Evolutionary conservation across 441 rosid genomes (phyloP).

Genomic region (Flueggea neowawraea): DNA sequence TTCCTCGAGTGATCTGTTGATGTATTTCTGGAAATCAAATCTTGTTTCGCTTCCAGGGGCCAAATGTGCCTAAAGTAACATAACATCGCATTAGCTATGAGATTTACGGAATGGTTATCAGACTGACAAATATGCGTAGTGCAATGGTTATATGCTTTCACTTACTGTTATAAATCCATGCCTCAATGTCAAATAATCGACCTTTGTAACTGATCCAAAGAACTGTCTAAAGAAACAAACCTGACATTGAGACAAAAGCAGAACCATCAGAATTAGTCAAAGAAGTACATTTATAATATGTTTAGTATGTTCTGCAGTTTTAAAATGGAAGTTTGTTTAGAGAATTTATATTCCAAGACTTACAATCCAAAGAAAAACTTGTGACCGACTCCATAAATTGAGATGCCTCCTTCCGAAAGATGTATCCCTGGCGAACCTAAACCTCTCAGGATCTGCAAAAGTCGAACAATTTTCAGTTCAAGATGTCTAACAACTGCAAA

Average conservation of each 20-base stretch:
- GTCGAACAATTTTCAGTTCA: neutral
- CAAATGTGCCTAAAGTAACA: constrained; percentile 72
- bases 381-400: constrained; percentile 65
- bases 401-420: constrained; percentile 88
- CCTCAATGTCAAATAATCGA: constrained; percentile 83
- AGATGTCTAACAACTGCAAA: neutral
- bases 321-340: neutral
- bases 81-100: neutral
- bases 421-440: constrained; percentile 91
- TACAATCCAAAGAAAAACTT: constrained; percentile 80
- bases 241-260: constrained; percentile 31
- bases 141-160: neutral
- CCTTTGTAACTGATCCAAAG: constrained; percentile 80
- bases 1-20: constrained; percentile 78
- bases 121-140: neutral
- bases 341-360: constrained; percentile 18
- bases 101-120: neutral
- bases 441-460: constrained; percentile 89
- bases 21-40: constrained; percentile 85
- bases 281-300: neutral
- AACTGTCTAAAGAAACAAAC: constrained; percentile 97
- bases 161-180: constrained; percentile 87
- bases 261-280: neutral
- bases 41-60: constrained; percentile 69
- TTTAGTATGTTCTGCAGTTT: no score